phyloP scores from a whole-genome alignment of 306 rosid species.

The Abrus pulchellus region DNA sequence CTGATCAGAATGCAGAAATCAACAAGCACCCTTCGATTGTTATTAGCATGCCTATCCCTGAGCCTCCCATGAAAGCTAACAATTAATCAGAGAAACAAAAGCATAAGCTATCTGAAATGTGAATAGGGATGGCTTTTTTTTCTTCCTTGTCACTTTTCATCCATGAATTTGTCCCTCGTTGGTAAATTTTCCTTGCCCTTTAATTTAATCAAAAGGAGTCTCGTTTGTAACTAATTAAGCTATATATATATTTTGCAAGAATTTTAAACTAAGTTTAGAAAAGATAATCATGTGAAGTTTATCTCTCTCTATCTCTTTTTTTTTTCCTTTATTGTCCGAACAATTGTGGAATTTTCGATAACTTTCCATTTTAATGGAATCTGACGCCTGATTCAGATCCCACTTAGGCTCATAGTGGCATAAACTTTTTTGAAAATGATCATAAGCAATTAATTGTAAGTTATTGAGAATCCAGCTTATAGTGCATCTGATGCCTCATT shows the following conservation, averaged over 20 bases:
- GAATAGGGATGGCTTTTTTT: not conserved
- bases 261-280: constrained; percentile 20
- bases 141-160: not conserved
- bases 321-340: not conserved
- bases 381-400: constrained; percentile 52
- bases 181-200: not conserved
- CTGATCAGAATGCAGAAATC: constrained; percentile 32
- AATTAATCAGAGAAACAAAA: not conserved
- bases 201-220: not conserved
- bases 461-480: constrained; percentile 28
- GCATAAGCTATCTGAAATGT: constrained; percentile 23
- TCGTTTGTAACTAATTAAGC: constrained; percentile 7
- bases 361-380: constrained; percentile 35
- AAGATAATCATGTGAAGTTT: constrained; percentile 28
- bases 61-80: constrained; percentile 41
- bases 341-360: not conserved
- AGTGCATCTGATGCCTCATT: constrained; percentile 48
- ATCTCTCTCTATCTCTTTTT: not conserved
- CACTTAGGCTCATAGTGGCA: constrained; percentile 41
- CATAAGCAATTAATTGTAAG: not conserved
- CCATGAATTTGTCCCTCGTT: constrained; percentile 5
- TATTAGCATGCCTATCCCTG: constrained; percentile 42
- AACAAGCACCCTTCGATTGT: constrained; percentile 45
- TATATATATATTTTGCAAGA: constrained; percentile 15
- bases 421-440: constrained; percentile 1